Base-by-base conservation (phyloP, 352 stramenopile genomes). In the Peronosclerospora sorghi region DNA sequence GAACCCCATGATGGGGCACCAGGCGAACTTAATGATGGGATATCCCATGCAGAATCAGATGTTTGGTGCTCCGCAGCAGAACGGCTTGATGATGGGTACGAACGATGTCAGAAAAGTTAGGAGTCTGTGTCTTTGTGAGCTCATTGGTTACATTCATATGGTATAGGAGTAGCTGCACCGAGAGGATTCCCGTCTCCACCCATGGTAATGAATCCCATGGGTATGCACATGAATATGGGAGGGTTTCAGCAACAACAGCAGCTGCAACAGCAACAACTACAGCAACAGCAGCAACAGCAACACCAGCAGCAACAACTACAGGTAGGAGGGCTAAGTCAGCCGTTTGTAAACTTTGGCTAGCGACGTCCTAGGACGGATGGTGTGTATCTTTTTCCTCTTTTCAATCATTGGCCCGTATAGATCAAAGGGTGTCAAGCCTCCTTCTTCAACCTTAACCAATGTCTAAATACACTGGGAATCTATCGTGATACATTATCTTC, bases 271-370 rank as follows among this genome's bases (percentile, higher is more conserved):
- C 68, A 51, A 5, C 54, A 56, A 30, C 54, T 56, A 2, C 69
- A 73, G 27, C 59, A 58, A 12, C 56, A 52, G 2, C 51, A 59
- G 1, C 59, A 51, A 10, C 64, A 72, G 18, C 30, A 35, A 6
- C 13, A 8, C 4, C 67, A 53, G 7, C 52, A 57, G 30, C 60
- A 59, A 5, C 51, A 54, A n/a, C 54, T 51, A 32, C 59, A 72
- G 51, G 37, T 63, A 34, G 59, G 62, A 4, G 69, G 76, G 30
- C 51, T 86, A 37, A 83, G 70, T 61, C 72, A 89, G 52, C 58
- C 76, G n/a, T 89, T 89, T 41, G 65, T 85, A 32, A 86, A 85
- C 60, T 69, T 89, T 28, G 67, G 65, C 26, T 65, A 57, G n/a
- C n/a, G 43, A 51, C 41, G 32, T 35, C n/a, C n/a, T n/a, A n/a